These are phyloP conservation scores for Arachnomyces sp. DNA, from an alignment of 2,329 filamentous ascomycete species.

Conservation along the genomic window DNA sequence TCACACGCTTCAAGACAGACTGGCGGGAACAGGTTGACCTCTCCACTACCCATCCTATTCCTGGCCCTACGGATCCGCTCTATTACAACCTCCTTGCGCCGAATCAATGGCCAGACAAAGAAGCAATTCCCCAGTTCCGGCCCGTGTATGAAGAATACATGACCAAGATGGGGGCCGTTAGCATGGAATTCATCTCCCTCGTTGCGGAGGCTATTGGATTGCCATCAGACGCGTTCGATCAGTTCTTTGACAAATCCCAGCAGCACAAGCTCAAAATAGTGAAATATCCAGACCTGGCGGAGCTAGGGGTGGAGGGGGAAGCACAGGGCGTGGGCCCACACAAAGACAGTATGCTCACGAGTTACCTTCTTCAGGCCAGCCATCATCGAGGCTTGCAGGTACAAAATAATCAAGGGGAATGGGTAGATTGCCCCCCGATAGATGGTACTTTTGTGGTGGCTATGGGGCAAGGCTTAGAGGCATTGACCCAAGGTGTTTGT, in stretches of 20 bases:
- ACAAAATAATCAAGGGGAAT: conserved; percentile 68
- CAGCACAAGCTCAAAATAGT: conserved; percentile 90
- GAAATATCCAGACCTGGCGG: conserved; percentile 68
- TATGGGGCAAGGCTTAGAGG: conserved; percentile 81
- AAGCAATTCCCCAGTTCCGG: conserved; percentile 60
- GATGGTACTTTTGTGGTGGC: conserved; percentile 74
- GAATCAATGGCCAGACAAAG: conserved; percentile 66
- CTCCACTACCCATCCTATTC: conserved; percentile 66
- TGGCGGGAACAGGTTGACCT: conserved; percentile 84
- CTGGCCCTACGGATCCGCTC: conserved; percentile 54
- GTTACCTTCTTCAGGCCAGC: conserved; percentile 73
- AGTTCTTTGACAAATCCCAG: conserved; percentile 63
- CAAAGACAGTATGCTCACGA: conserved; percentile 78
- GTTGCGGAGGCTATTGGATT: conserved; percentile 79
- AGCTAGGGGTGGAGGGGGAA: conserved; percentile 45
- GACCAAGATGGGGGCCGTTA: conserved; percentile 62
- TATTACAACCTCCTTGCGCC: conserved; percentile 72
- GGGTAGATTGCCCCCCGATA: conserved; percentile 76
- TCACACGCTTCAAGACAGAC: conserved; percentile 67
- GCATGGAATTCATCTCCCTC: conserved; percentile 66
- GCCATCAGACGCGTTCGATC: conserved; percentile 60
- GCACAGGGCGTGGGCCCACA: conserved; percentile 63
- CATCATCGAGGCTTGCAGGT: conserved; percentile 72
- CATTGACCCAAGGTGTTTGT: conserved; percentile 75
- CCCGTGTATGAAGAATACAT: conserved; percentile 68